Base-by-base conservation (phyloP, 1,284 basidiomycete species). In the Leccinum variabile region DNA sequence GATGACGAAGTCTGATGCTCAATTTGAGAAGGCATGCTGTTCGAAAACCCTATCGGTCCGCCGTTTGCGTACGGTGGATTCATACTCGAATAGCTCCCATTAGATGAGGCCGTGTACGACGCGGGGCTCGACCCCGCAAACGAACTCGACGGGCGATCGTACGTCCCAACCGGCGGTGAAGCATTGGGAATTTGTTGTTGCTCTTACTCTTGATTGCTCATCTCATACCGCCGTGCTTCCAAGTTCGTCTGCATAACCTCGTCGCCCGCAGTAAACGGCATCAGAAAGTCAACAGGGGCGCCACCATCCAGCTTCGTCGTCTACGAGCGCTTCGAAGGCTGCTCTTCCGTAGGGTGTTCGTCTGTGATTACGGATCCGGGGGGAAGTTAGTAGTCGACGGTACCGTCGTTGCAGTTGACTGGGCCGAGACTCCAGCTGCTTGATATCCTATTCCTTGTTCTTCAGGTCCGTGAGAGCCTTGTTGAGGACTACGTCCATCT, bases 371-470 rank as follows among this genome's bases (percentile, higher is more conserved):
- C 0, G 55, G 64, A 8, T 63, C 57, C 1, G 60, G 11, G 16
- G 59, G 5, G 6, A 49, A 8, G 16, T 16, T 6, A 3, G 64
- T 41, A 1, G 52, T 37, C 5, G 61, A 41, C 3, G 46, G 64
- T 13, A 61, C 6, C 30, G 6, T n/a, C 7, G 56, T 37, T 8
- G 46, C 5, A 11, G 60, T 18, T 3, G 37, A 30, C 14, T 62
- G 52, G 3, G 56, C 3, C 28, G 28, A 28, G 90, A 90, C 63
- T 94, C 90, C 14, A 96, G 79, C 63, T 95, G 90, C 64, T 89
- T 91, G 65, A 94, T 84, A 63, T 97, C 93, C 83, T 90, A 91
- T 71, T 98, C 92, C 41, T 90, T 87, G 54, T 83, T 83, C 71
- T 93, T 92, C 59, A 97, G 80, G 65, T 96, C 92, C 6, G 85